A percentile compares a stretch with the other conserved stretches of the same genome.
Evolutionary conservation across 73 alveolate genomes (phyloP).

Genomic region (Tetrahymena borealis): DNA sequence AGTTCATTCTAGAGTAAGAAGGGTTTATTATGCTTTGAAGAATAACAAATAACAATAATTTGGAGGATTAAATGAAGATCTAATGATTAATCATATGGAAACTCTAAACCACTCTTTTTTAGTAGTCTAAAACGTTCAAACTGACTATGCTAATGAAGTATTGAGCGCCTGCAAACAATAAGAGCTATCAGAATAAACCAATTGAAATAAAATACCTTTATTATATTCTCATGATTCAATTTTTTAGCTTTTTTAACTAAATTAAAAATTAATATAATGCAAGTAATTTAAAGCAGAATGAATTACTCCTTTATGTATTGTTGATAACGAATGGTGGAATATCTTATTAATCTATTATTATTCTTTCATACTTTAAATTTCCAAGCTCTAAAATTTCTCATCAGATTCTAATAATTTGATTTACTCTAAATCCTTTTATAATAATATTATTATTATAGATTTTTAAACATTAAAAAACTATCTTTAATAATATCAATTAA

Average conservation of each 20-base stretch:
- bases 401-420: background rate
- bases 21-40: background rate
- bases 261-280: background rate
- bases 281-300: too few species aligned
- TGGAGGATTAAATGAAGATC: background rate
- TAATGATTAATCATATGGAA: background rate
- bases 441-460: too few species aligned
- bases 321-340: background rate
- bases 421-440: background rate
- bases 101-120: background rate
- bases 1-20: background rate
- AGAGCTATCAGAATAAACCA: background rate
- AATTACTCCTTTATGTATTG: background rate
- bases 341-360: background rate
- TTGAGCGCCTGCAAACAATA: background rate
- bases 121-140: background rate
- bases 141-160: background rate
- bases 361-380: background rate
- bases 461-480: background rate
- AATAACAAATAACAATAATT: background rate
- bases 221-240: too few species aligned
- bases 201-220: too few species aligned
- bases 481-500: too few species aligned
- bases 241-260: background rate
- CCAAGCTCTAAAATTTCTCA: background rate